Base-by-base conservation (phyloP, 345 rosid species). In the Aegle marmelos region DNA sequence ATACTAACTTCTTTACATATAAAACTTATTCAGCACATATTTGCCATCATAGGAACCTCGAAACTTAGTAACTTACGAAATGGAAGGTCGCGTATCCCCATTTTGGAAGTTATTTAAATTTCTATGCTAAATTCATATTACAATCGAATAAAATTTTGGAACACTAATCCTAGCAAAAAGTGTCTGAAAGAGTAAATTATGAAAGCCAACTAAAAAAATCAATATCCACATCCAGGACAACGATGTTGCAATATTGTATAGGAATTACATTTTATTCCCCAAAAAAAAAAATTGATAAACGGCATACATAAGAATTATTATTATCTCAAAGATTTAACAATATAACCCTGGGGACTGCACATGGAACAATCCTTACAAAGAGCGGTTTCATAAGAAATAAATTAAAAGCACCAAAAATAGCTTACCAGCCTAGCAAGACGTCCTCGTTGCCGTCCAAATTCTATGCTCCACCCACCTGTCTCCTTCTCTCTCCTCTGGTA, bases 361-460 rank as follows among this genome's bases (percentile, higher is more conserved):
- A 69, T 24, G 28, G 27, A 50, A 30, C 74, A 19, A 71, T 13
- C 39, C 31, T 2, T 28, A 3, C 17, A 61, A 60, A 4, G 16
- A 25, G 16, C 7, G 14, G 41, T 39, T 62, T 45, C 50, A 10
- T 9, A 59, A 78, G 78, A 60, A 75, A 76, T 53, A 81, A 3
- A 45, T 45, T 14, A 70, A 57, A 9, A 25, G 68, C 27, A 72
- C 79, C 81, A 28, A 83, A 83, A 79, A 75, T 82, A 82, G 81
- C 17, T 78, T 54, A 59, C 80, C 83, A 67, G 33, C 67, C 64
- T 60, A 34, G 70, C 81, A 72, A 75, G 79, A 37, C 19, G 72
- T 41, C 25, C 41, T 79, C 81, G 39, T 79, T 64, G 79, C 89
- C 86, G 58, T 60, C 76, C 82, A 80, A 81, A 22, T 56, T n/a